phyloP scores from a whole-genome alignment of 169 alveolate genomes.

The Miamiensis avidus region DNA sequence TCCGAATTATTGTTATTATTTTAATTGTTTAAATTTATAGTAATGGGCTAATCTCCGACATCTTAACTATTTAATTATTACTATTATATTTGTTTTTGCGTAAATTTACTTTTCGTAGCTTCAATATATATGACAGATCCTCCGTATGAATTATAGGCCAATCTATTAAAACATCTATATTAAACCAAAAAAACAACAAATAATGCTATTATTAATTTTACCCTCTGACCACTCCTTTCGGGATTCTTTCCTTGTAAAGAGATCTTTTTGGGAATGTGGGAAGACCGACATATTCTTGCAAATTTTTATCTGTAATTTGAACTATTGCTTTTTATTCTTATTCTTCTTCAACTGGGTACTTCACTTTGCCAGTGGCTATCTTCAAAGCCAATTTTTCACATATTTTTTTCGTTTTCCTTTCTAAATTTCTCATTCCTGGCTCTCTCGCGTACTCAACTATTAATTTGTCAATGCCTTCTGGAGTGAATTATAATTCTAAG shows the following conservation, averaged over 20 bases:
- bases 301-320: too few species aligned
- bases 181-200: too few species aligned
- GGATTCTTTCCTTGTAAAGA: not conserved
- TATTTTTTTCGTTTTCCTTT: constrained; percentile 53
- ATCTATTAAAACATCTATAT: not conserved
- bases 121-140: not conserved
- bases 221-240: not conserved
- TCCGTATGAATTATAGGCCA: not conserved
- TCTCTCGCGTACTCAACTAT: constrained; percentile 52
- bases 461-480: constrained; percentile 32
- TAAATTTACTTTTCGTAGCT: not conserved
- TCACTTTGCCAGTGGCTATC: not conserved
- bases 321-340: not conserved
- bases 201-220: too few species aligned
- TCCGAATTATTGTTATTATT: constrained; percentile 10
- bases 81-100: too few species aligned
- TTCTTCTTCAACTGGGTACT: not conserved
- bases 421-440: constrained; percentile 62
- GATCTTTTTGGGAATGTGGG: not conserved
- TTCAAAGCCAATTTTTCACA: constrained; percentile 56
- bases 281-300: not conserved
- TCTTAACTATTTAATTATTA: too few species aligned
- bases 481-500: constrained; percentile 32
- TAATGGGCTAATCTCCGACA: too few species aligned
- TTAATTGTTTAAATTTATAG: too few species aligned